These are phyloP conservation scores for Ligustrum vulgare DNA, from an alignment of 257 asterid genomes.

Conservation along the genomic window DNA sequence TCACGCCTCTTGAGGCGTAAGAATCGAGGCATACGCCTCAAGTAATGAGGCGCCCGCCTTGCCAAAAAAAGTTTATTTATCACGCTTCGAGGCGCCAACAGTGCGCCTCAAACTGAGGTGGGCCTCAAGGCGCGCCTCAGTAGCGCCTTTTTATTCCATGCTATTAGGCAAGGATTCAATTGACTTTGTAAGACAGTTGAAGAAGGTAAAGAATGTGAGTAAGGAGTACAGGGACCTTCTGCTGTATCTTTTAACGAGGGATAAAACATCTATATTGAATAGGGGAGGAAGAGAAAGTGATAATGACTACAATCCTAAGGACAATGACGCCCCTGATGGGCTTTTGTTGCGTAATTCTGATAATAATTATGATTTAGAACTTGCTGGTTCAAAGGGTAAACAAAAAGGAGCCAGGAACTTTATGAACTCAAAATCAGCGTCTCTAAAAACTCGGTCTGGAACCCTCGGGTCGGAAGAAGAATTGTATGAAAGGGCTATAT, in stretches of 20 bases:
- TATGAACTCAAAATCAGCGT: background rate
- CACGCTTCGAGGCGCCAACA: no score
- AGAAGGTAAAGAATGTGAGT: background rate
- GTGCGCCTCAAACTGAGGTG: no score
- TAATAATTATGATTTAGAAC: background rate
- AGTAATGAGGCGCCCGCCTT: no score
- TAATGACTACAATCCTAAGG: background rate
- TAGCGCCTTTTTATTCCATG: no score
- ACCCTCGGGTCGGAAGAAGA: background rate
- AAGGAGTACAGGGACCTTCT: background rate
- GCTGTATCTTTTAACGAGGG: background rate
- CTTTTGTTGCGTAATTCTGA: background rate
- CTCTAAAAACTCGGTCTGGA: background rate
- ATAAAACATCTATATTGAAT: background rate
- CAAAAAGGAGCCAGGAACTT: background rate
- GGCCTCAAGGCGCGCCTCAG: no score
- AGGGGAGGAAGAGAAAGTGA: background rate
- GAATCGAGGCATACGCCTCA: no score
- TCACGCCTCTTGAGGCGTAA: no score
- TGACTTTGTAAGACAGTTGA: background rate
- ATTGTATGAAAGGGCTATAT: background rate
- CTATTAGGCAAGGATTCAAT: background rate
- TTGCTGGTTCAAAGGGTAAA: background rate
- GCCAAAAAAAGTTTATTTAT: no score
- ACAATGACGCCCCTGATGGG: background rate